phyloP scores from a whole-genome alignment of 495 filamentous ascomycete species.

The Tuber borchii region DNA sequence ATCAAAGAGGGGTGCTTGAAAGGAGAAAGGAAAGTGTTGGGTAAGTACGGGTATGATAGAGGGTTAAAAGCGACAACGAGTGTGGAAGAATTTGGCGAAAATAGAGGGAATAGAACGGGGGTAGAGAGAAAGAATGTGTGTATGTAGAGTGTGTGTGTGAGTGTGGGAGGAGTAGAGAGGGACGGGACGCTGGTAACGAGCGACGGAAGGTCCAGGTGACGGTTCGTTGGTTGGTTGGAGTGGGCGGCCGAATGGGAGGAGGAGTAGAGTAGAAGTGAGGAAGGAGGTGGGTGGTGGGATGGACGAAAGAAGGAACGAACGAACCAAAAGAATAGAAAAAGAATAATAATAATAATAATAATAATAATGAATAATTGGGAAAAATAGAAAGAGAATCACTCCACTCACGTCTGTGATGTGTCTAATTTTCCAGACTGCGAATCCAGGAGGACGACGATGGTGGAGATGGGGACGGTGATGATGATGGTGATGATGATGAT shows the following conservation, averaged over 20 bases:
- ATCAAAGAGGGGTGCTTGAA: slow-evolving; percentile 12
- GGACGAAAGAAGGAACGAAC: neutral
- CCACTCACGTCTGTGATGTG: neutral
- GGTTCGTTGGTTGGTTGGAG: slow-evolving; percentile 33
- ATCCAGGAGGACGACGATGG: neutral
- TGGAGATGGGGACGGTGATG: neutral
- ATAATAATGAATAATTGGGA: neutral
- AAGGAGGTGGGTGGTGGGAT: neutral
- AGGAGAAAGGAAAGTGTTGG: slow-evolving; percentile 3
- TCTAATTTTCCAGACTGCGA: neutral
- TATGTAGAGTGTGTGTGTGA: slow-evolving; percentile 14
- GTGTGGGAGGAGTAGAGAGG: slow-evolving; percentile 25
- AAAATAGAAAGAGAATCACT: neutral
- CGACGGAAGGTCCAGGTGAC: slow-evolving; percentile 35
- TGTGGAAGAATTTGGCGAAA: slow-evolving; percentile 10
- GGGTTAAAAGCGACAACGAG: slow-evolving; percentile 14
- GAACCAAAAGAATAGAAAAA: neutral
- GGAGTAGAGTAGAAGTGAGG: neutral
- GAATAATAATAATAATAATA: neutral
- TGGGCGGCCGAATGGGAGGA: slow-evolving; percentile 27
- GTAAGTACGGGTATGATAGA: neutral
- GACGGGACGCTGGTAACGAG: slow-evolving; percentile 30
- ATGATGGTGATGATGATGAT: neutral
- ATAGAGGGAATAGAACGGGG: slow-evolving; percentile 21
- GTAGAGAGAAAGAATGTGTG: slow-evolving; percentile 16